Evolutionary conservation across 495 filamentous ascomycete genomes (phyloP).

Genomic region (Penicillium chermesinum): DNA sequence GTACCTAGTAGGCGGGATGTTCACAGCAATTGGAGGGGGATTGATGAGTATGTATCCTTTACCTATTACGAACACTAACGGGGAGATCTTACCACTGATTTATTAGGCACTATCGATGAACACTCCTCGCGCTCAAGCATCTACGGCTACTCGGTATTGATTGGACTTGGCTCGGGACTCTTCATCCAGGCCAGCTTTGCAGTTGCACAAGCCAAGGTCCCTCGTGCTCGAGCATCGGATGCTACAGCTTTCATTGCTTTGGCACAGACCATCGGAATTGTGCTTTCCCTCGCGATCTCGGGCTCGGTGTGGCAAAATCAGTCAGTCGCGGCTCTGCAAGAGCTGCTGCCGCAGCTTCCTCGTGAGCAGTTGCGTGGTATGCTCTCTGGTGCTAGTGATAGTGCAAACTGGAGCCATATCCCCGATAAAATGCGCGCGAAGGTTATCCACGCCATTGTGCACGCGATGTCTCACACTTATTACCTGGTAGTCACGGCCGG

Average conservation of each 20-base stretch:
- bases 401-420: constrained; percentile 32
- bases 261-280: constrained; percentile 49
- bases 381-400: constrained; percentile 45
- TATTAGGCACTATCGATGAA: constrained; percentile 10
- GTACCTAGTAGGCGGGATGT: constrained; percentile 46
- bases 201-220: constrained; percentile 47
- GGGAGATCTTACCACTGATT: background rate
- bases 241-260: constrained; percentile 51
- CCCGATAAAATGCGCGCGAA: constrained; percentile 22
- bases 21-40: constrained; percentile 45
- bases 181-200: constrained; percentile 50
- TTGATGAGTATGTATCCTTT: constrained; percentile 38
- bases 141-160: constrained; percentile 33
- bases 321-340: constrained; percentile 7
- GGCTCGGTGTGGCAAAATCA: constrained; percentile 53
- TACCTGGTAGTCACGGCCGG: constrained; percentile 46
- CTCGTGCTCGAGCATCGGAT: constrained; percentile 29
- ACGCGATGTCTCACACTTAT: constrained; percentile 48
- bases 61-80: background rate
- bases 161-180: constrained; percentile 49
- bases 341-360: constrained; percentile 33
- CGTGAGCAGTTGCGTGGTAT: constrained; percentile 37
- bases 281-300: constrained; percentile 52
- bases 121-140: background rate
- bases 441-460: constrained; percentile 46